Evolutionary conservation across 179 eudicot species (phyloP), one percentile per base, ranked within the genome.

Genomic region (Camellia oleifera): DNA sequence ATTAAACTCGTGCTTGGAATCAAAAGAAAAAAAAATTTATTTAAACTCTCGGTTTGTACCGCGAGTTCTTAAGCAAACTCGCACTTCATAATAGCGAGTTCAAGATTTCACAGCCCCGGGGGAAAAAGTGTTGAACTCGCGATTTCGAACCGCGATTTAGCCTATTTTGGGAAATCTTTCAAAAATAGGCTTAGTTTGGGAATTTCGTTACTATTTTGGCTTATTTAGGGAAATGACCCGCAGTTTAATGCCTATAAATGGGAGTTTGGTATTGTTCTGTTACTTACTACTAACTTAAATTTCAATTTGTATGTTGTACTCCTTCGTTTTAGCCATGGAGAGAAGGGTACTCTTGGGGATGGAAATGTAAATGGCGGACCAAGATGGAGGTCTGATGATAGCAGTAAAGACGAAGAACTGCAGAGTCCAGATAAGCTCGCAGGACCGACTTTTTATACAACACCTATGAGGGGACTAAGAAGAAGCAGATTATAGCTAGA

Each of bases 381-480:
- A 48, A 89, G 98, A 87, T 94, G 98, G 98, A 88, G 97, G 78
- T 91, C 95, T 7, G 98, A 91, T 85, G 97, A 92, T 64, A 60
- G 85, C 48, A 89, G 93, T 72, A 97, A 92, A 18, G 93, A 94
- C 48, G 97, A 91, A 71, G 92, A 89, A 73, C 83, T 76, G 74
- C 88, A 81, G 53, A 88, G 72, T 72, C 86, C 83, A 14, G 85
- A 86, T 62, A 76, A 82, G 78, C 76, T 65, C 42, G 56, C 83
- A 3, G 83, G 82, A 64, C n/a, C 66, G 20, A 77, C 88, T 66
- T 80, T 85, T 74, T 77, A 46, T 75, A 61, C 77, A 5, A 84
- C 83, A 11, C 77, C 83, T 62, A 2, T 20, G 40, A 85, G 88
- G 79, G 80, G 86, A 74, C 58, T 80, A 42, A 83, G 90, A 86